Percentiles rank a stretch among this genome's conserved stretches.
Conservation (phyloP, 768 basidiomycete genomes). For the Termitomyces eurrhizus region DNA sequence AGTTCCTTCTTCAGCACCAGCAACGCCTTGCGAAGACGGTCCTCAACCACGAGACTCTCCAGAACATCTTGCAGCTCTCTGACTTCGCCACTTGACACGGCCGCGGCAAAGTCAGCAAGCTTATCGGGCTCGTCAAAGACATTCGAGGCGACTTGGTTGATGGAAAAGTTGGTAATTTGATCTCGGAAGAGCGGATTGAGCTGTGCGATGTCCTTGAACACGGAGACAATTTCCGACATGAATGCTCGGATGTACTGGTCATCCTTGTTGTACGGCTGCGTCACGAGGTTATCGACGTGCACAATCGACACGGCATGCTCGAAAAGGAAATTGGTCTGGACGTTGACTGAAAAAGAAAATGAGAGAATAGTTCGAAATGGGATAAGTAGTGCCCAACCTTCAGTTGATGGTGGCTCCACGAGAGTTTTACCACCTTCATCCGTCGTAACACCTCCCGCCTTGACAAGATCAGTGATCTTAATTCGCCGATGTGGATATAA, state of each 20-base stretch:
- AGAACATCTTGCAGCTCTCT: conserved; percentile 91
- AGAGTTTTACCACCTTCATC: conserved; percentile 41
- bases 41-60: conserved; percentile 81
- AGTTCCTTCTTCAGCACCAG: conserved; percentile 96
- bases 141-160: conserved; percentile 87
- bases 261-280: conserved; percentile 85
- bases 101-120: conserved; percentile 95
- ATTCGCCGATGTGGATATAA: conserved; percentile 92
- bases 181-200: conserved; percentile 97
- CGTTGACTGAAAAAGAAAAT: conserved; percentile 38
- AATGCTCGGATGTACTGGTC: conserved; percentile 94
- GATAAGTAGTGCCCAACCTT: conserved; percentile 15
- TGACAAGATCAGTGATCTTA: conserved; percentile 81
- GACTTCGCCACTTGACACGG: conserved; percentile 91
- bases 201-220: conserved; percentile 98
- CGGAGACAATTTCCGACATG: conserved; percentile 93
- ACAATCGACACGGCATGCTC: conserved; percentile 83
- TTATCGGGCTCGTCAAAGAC: conserved; percentile 98
- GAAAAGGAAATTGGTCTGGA: conserved; percentile 84
- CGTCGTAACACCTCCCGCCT: conserved; percentile 45
- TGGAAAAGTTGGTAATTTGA: conserved; percentile 95
- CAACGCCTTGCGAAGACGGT: conserved; percentile 85
- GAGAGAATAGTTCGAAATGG: background rate
- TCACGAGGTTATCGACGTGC: conserved; percentile 77
- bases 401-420: conserved; percentile 41